These are phyloP conservation scores for Microbotryum saponariae DNA, from an alignment of 1,284 basidiomycete genomes.

Conservation along the genomic window DNA sequence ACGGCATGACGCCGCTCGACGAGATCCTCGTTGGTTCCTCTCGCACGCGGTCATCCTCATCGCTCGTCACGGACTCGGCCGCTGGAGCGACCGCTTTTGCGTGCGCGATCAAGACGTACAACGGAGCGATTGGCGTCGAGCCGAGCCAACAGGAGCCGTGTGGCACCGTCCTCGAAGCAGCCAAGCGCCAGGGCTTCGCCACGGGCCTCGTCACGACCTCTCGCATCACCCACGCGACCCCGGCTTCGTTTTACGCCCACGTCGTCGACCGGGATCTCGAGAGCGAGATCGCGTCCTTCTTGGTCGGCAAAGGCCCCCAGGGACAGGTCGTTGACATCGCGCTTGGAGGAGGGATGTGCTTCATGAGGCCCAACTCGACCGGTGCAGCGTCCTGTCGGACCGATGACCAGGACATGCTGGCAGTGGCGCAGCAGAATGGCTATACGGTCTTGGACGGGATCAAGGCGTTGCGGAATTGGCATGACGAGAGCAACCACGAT, in stretches of 20 bases:
- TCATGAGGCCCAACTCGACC: slow-evolving; percentile 39
- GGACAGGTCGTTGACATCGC: slow-evolving; percentile 38
- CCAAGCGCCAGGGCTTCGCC: slow-evolving; percentile 38
- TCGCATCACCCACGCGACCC: slow-evolving; percentile 39
- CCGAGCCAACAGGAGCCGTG: slow-evolving; percentile 35
- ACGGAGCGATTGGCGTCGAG: slow-evolving; percentile 41
- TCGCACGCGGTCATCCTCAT: slow-evolving; percentile 38
- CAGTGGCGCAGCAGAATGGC: slow-evolving; percentile 26
- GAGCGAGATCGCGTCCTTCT: slow-evolving; percentile 30
- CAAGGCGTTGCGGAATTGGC: slow-evolving; percentile 16
- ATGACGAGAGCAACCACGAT: slow-evolving; percentile 12
- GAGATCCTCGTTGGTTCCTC: slow-evolving; percentile 39
- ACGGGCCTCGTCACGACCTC: slow-evolving; percentile 42
- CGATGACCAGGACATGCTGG: slow-evolving; percentile 39
- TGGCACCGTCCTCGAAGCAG: slow-evolving; percentile 43
- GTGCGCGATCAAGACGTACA: slow-evolving; percentile 41
- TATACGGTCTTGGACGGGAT: slow-evolving; percentile 25
- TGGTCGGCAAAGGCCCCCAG: slow-evolving; percentile 27
- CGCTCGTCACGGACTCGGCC: slow-evolving; percentile 42
- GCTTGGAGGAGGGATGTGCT: slow-evolving; percentile 42
- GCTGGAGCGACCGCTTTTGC: slow-evolving; percentile 43
- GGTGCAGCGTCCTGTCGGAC: slow-evolving; percentile 34
- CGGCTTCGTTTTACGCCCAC: slow-evolving; percentile 42
- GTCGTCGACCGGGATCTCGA: slow-evolving; percentile 36
- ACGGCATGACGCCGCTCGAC: slow-evolving; percentile 37